Base-by-base conservation (phyloP, 2,329 filamentous ascomycete species). In the Arthrinium puccinioides region DNA sequence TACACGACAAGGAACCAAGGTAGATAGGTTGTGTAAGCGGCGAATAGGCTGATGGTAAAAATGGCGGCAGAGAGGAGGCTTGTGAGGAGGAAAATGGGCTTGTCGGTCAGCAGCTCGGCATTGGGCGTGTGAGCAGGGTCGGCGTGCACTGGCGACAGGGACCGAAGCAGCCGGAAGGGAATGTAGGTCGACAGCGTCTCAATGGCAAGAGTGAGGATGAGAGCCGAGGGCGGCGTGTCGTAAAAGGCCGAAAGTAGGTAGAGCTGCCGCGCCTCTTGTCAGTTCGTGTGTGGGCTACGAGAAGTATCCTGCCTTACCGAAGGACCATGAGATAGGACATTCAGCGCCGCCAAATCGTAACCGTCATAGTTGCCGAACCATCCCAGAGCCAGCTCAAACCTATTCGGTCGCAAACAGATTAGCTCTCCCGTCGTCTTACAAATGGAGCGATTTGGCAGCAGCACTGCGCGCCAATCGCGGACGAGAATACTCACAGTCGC, bases 181-280 rank as follows among this genome's bases (percentile, higher is more conserved):
- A 86, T 54, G 28, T 81, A 79, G 28, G 78, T 76, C 3, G 85
- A 77, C 41, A 81, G 50, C 36, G 84, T 64, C 50, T 89, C 84
- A 50, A 90, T 82, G 23, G 64, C 57, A 35, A 87, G 71, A 24
- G 77, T 77, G 26, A 74, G 64, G 21, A 79, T 52, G 15, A 81
- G 70, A 0, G 83, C 82, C 37, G 66, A 59, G 19, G 74, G 66
- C 19, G 74, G 72, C 47, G 94, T 71, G 24, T 69, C 62, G 71
- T 94, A 95, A 66, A 94, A 95, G 36, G 79, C 79, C 21, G 71
- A 70, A 20, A 94, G 69, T 29, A 96, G 78, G 54, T 84, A 85
- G 44, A 84, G 76, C 76, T 81, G 46, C 14, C 13, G 24, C 11
- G 30, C n/a, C 21, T 16, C n/a, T 32, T 10, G 14, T 38, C 36